Conservation (phyloP, 1,284 basidiomycete genomes). For the Pyrrhoderma lamaoense region DNA sequence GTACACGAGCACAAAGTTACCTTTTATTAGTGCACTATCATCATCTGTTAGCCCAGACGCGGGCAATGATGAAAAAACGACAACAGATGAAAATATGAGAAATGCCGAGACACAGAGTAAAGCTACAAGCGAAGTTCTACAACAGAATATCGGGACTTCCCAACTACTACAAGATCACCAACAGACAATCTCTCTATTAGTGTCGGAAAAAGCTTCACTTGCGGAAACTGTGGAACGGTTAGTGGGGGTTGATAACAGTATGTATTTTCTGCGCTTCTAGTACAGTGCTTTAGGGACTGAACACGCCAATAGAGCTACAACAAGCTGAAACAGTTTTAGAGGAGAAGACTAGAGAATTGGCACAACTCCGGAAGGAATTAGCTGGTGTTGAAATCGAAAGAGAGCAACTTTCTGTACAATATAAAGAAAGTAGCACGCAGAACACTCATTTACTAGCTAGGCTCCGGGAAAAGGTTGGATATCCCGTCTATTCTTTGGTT, state of each 20-base stretch:
- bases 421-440: constrained; percentile 1
- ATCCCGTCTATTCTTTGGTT: neutral
- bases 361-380: constrained; percentile 2
- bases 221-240: constrained; percentile 29
- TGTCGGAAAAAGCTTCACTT: constrained; percentile 32
- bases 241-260: constrained; percentile 30
- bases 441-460: constrained; percentile 10
- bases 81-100: no score
- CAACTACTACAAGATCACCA: constrained; percentile 25
- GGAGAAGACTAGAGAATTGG: constrained; percentile 36
- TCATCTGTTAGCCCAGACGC: no score
- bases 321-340: constrained; percentile 46
- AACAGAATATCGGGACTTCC: neutral
- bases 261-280: constrained; percentile 15
- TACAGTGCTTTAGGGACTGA: neutral
- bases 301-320: constrained; percentile 33
- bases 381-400: constrained; percentile 10
- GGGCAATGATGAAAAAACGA: no score
- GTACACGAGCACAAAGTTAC: constrained; percentile 12
- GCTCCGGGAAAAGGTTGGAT: constrained; percentile 46
- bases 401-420: constrained; percentile 1
- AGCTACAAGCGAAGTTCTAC: neutral
- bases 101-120: neutral
- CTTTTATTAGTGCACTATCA: neutral
- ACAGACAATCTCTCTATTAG: constrained; percentile 34